Conservation (phyloP, 2,329 filamentous ascomycete genomes). For the Penicillium corylophilum region DNA sequence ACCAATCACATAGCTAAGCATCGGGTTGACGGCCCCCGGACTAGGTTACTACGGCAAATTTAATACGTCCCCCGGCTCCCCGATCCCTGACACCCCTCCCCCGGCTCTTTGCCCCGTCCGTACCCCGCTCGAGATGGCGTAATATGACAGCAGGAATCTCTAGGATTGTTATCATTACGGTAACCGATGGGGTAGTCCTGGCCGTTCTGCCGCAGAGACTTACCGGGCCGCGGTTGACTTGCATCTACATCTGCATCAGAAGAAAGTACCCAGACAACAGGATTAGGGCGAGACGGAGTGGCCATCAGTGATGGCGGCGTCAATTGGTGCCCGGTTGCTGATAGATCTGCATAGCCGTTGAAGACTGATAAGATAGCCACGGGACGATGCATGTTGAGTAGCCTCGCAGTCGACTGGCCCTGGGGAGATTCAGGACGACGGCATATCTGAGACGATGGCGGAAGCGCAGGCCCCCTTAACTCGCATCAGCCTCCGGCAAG, state of each 20-base stretch:
- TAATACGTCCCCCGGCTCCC: background rate
- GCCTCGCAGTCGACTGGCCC: conserved; percentile 4
- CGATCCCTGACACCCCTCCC: background rate
- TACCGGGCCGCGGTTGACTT: conserved; percentile 8
- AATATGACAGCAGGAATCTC: background rate
- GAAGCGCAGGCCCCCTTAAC: background rate
- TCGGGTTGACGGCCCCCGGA: background rate
- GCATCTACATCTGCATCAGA: background rate
- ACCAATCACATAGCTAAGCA: background rate
- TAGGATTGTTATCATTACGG: background rate
- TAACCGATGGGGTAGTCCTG: background rate
- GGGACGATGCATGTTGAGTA: background rate
- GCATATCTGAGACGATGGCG: background rate
- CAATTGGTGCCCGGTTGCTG: conserved; percentile 12
- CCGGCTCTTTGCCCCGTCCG: too few species aligned
- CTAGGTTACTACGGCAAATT: background rate
- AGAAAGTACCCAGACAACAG: background rate
- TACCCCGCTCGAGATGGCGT: conserved; percentile 1
- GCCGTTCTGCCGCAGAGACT: conserved; percentile 9
- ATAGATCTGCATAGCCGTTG: conserved; percentile 11
- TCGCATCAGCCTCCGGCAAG: background rate
- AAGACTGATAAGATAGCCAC: conserved; percentile 12
- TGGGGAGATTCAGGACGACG: background rate
- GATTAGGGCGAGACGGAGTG: background rate
- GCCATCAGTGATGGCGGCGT: background rate